Percentiles rank a stretch among this genome's conserved stretches.
Evolutionary conservation across 1,284 basidiomycete species (phyloP).

Genomic region (Farysia itapuensis): DNA sequence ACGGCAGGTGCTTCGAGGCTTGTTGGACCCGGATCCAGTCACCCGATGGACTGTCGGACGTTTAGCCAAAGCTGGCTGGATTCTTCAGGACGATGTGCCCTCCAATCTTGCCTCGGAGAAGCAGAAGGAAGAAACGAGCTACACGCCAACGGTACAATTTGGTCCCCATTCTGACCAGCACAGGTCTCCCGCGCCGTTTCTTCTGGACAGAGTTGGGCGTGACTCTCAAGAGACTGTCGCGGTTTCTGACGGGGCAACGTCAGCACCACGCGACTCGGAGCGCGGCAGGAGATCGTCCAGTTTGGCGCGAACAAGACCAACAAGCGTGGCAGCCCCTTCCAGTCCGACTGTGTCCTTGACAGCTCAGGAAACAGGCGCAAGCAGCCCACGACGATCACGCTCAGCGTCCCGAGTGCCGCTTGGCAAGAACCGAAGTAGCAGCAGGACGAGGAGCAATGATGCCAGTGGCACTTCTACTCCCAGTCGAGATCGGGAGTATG

Average conservation of each 20-base stretch:
- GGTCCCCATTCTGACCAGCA: not conserved
- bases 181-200: too few species aligned
- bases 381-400: conserved; percentile 15
- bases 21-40: conserved; percentile 46
- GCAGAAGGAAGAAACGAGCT: not conserved
- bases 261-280: conserved; percentile 4
- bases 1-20: conserved; percentile 38
- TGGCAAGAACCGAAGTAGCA: conserved; percentile 16
- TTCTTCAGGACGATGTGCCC: conserved; percentile 8
- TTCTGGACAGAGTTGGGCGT: too few species aligned
- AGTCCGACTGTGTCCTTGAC: conserved; percentile 8
- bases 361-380: conserved; percentile 5
- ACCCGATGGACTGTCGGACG: conserved; percentile 46
- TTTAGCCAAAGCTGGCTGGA: conserved; percentile 25
- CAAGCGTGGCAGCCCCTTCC: conserved; percentile 6
- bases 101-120: not conserved
- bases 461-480: conserved; percentile 29
- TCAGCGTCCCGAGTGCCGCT: conserved; percentile 24
- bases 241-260: not conserved
- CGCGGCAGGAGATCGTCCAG: conserved; percentile 29
- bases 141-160: not conserved
- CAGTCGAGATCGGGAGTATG: conserved; percentile 19
- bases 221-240: conserved; percentile 3
- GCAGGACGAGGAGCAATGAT: conserved; percentile 28
- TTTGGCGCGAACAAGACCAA: conserved; percentile 21